Conservation (phyloP, 2,329 filamentous ascomycete genomes). For the Paecilomyces sp. region DNA sequence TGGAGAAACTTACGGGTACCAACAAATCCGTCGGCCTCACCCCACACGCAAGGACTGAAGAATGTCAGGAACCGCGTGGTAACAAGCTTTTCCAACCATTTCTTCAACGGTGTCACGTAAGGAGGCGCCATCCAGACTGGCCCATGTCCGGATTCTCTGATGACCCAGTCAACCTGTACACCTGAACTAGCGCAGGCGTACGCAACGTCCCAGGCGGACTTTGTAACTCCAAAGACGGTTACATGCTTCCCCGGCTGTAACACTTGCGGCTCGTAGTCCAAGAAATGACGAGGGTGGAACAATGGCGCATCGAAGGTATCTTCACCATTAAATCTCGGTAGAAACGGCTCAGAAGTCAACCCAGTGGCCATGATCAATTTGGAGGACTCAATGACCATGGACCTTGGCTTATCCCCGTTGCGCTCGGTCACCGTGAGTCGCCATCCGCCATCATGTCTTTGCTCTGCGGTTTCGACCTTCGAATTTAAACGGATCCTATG, state of each 20-base stretch:
- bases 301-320: slow-evolving; percentile 46
- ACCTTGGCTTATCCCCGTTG: slow-evolving; percentile 8
- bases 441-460: slow-evolving; percentile 32
- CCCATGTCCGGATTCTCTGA: slow-evolving; percentile 35
- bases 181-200: slow-evolving; percentile 51
- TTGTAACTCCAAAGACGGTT: slow-evolving; percentile 52
- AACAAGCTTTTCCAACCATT: slow-evolving; percentile 61
- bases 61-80: slow-evolving; percentile 62
- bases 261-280: slow-evolving; percentile 23
- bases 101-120: slow-evolving; percentile 61
- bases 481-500: slow-evolving; percentile 44
- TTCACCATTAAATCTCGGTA: slow-evolving; percentile 46
- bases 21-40: slow-evolving; percentile 52
- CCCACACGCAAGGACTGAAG: slow-evolving; percentile 71
- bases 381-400: slow-evolving; percentile 17
- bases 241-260: slow-evolving; percentile 24
- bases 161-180: slow-evolving; percentile 40
- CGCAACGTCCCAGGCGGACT: slow-evolving; percentile 58
- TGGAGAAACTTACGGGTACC: slow-evolving; percentile 43
- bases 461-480: slow-evolving; percentile 43
- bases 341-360: slow-evolving; percentile 50
- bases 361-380: slow-evolving; percentile 59
- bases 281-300: slow-evolving; percentile 54
- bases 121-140: slow-evolving; percentile 36
- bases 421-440: slow-evolving; percentile 16